A percentile compares a stretch with the other conserved stretches of the same genome.
phyloP scores from a whole-genome alignment of 148 eudicot genomes.

The Rhododendron griersonianum region DNA sequence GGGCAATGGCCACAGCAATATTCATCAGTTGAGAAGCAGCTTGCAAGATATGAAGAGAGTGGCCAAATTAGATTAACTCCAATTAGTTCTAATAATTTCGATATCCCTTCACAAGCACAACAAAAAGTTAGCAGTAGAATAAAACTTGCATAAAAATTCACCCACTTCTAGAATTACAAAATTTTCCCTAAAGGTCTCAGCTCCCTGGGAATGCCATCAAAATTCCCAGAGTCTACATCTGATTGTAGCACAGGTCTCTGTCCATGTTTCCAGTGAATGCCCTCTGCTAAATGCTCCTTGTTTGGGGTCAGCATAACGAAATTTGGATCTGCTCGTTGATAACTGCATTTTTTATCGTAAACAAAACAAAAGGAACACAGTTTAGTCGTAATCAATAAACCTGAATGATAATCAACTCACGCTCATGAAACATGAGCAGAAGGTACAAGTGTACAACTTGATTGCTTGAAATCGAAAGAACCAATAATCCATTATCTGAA shows the following conservation, averaged over 20 bases:
- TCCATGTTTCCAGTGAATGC: slow-evolving; percentile 58
- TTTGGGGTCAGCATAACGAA: slow-evolving; percentile 88
- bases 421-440: background rate
- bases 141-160: background rate
- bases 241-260: slow-evolving; percentile 59
- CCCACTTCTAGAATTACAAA: slow-evolving; percentile 26
- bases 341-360: slow-evolving; percentile 34
- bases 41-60: background rate
- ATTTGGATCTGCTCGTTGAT: slow-evolving; percentile 85
- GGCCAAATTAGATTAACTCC: background rate
- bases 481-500: background rate
- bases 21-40: background rate
- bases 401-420: background rate
- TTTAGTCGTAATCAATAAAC: background rate
- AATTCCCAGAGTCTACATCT: slow-evolving; percentile 60
- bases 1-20: background rate
- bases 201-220: slow-evolving; percentile 63
- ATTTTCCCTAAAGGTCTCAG: slow-evolving; percentile 60
- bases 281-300: slow-evolving; percentile 80
- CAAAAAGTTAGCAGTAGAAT: background rate
- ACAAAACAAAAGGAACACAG: background rate
- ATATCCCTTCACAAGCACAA: background rate
- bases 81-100: background rate
- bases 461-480: background rate
- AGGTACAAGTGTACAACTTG: background rate